Conservation (phyloP, 768 basidiomycete genomes). For the Leccinum truebloodii region DNA sequence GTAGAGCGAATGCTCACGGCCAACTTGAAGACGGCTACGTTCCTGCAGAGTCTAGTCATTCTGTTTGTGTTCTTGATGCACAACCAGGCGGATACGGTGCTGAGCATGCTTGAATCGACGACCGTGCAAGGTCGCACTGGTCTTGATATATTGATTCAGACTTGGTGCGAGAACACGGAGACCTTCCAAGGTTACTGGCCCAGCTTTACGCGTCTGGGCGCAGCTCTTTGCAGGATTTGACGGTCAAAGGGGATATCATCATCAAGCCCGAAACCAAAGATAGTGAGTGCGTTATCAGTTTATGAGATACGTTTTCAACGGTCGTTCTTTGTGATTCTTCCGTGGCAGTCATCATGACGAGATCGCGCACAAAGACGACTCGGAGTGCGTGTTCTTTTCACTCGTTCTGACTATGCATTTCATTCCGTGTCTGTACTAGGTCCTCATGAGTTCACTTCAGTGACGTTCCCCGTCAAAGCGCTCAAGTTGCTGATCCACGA, state of each 20-base stretch:
- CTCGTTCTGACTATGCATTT: conserved; percentile 14
- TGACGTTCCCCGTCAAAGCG: conserved; percentile 90
- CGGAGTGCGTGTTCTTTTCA: conserved; percentile 51
- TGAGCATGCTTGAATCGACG: conserved; percentile 74
- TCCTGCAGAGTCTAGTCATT: conserved; percentile 88
- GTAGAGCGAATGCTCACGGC: conserved; percentile 78
- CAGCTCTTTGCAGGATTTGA: conserved; percentile 63
- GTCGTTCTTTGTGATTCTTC: conserved; percentile 25
- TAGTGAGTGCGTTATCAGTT: conserved; percentile 51
- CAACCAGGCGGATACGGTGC: conserved; percentile 78
- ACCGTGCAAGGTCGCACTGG: conserved; percentile 59
- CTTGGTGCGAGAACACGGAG: conserved; percentile 94
- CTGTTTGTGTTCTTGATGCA: conserved; percentile 94
- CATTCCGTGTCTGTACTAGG: conserved; percentile 42
- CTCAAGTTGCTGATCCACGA: conserved; percentile 88
- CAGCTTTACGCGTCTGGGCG: conserved; percentile 69
- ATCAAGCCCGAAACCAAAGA: conserved; percentile 78
- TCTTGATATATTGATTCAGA: conserved; percentile 85
- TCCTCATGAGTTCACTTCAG: conserved; percentile 82
- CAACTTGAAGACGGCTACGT: conserved; percentile 72
- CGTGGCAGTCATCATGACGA: conserved; percentile 88
- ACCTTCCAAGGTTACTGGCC: conserved; percentile 93
- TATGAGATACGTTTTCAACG: conserved; percentile 15
- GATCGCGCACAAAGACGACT: conserved; percentile 75
- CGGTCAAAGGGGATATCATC: conserved; percentile 91